Base-by-base conservation (phyloP, 2,329 filamentous ascomycete species). In the Ophiosphaerella narmari region DNA sequence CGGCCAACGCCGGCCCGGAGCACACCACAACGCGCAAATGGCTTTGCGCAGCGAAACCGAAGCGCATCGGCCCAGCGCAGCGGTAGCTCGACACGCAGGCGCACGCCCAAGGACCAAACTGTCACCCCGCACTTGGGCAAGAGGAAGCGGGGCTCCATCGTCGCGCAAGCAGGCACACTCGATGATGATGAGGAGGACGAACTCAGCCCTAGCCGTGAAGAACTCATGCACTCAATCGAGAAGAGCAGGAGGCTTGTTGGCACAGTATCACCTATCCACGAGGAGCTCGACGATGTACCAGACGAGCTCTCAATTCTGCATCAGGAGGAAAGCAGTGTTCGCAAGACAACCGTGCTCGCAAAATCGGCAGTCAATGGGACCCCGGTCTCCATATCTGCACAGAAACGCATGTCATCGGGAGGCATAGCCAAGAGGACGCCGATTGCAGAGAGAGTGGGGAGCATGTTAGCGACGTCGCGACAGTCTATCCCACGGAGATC, bases 41-140 rank as follows among this genome's bases (percentile, higher is more conserved):
- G 58, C 41, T 70, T 66, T 11, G 57, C 62, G 18, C 55, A 61
- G 34, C 63, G 64, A 32, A 56, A 61, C 40, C 57, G 66, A 47
- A 71, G 68, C 59, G 62, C 64, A 29, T 72, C 68, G 1, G 47
- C 64, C 18, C 64, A 56, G 39, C 55, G 62, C 2, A 70, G 66
- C 32, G 46, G 43, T 37, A 52, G 49, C n/a, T 47, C 55, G 11
- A 62, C 58, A 26, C 52, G 43, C 13, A 57, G 46, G 8, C 48
- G 42, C 3, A 65, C 67, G 1, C 60, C 67, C 1, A 56, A 35
- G 32, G 43, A 55, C 5, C 46, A 40, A 11, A 55, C 49, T 8
- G 54, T 59, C 4, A 73, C 69, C 31, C 70, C 70, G 23, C 59
- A 62, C 8, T 44, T 70, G 16, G 68, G 69, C 16, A 72, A 71